Conservation (phyloP, 345 rosid genomes). For the Sisymbrium altissimum region DNA sequence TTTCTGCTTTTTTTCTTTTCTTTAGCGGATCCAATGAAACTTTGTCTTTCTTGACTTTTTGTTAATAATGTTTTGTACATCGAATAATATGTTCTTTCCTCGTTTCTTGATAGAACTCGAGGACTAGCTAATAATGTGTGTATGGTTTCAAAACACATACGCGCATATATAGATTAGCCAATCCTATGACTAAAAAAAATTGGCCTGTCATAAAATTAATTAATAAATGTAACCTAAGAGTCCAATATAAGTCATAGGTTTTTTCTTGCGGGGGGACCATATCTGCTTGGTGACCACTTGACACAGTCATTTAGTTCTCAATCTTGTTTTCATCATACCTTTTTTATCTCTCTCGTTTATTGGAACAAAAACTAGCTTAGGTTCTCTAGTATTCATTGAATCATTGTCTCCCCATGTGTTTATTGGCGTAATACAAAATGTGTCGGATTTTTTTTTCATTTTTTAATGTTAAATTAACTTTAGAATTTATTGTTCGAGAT, state of each 20-base stretch:
- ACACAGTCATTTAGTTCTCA: constrained; percentile 24
- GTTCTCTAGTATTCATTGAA: background rate
- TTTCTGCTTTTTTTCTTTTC: constrained; percentile 8
- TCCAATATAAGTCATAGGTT: constrained; percentile 35
- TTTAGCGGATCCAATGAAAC: constrained; percentile 31
- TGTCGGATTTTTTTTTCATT: background rate
- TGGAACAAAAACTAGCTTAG: background rate
- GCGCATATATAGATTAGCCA: constrained; percentile 4
- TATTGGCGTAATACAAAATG: background rate
- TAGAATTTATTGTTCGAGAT: background rate
- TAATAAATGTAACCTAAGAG: constrained; percentile 13
- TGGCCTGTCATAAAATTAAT: constrained; percentile 3
- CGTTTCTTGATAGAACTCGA: constrained; percentile 22
- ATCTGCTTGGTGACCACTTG: constrained; percentile 22
- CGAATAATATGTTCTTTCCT: constrained; percentile 14
- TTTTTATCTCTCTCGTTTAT: background rate
- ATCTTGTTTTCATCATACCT: constrained; percentile 12
- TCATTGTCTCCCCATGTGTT: constrained; percentile 3
- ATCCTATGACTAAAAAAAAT: constrained; percentile 10
- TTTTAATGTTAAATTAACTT: background rate
- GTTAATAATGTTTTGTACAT: constrained; percentile 16
- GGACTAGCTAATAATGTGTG: constrained; percentile 11
- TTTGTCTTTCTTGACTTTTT: constrained; percentile 15
- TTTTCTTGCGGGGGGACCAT: constrained; percentile 31
- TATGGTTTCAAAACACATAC: constrained; percentile 8